Evolutionary conservation across 768 basidiomycete species (phyloP).

Genomic region (Daedalea quercina): DNA sequence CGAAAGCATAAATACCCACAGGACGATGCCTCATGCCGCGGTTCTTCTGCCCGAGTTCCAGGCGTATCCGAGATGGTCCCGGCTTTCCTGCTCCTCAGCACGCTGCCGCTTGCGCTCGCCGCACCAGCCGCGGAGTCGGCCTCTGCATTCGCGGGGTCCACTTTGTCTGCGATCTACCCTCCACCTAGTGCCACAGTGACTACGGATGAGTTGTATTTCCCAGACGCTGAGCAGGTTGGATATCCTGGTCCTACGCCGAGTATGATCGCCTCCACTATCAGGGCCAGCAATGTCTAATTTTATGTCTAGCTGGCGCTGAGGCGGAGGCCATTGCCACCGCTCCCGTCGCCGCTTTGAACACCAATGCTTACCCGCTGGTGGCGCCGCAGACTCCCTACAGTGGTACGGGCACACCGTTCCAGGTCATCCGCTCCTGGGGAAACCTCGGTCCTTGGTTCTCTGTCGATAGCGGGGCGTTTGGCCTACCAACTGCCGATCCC

Average conservation of each 20-base stretch:
- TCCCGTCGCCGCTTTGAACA: conserved; percentile 29
- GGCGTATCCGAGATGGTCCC: not conserved
- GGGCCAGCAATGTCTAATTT: not conserved
- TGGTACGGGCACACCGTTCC: conserved; percentile 24
- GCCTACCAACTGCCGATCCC: conserved; percentile 39
- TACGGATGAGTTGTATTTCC: conserved; percentile 32
- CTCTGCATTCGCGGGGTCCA: conserved; percentile 38
- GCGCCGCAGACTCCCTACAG: conserved; percentile 22
- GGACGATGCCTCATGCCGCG: not conserved
- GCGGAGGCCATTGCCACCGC: conserved; percentile 25
- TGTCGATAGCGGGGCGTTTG: conserved; percentile 33
- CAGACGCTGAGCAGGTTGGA: conserved; percentile 36
- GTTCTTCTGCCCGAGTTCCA: not conserved
- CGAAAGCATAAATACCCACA: not conserved
- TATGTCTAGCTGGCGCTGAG: conserved; percentile 22
- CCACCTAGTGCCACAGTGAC: conserved; percentile 30
- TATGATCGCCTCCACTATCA: conserved; percentile 13
- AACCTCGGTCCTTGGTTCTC: conserved; percentile 47
- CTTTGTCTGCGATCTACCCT: conserved; percentile 35
- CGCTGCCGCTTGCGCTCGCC: not conserved
- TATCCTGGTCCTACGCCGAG: conserved; percentile 43
- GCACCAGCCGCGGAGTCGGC: conserved; percentile 10
- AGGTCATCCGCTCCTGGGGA: conserved; percentile 40
- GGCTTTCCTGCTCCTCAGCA: not conserved
- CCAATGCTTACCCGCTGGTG: conserved; percentile 38